Conservation (phyloP, 805 yeast species). For the Myxozyma monticola region DNA sequence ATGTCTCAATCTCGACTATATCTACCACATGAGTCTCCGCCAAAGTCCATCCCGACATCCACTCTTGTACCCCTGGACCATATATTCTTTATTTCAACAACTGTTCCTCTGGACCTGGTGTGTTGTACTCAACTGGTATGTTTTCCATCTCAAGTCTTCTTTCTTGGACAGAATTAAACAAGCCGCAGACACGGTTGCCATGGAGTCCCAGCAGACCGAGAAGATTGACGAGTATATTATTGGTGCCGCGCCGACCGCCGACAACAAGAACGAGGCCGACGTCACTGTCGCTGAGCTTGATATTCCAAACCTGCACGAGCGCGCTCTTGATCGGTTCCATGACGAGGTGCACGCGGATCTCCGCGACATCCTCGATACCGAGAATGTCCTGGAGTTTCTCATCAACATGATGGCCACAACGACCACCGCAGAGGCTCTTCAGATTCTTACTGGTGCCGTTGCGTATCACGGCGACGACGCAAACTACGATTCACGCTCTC, state of each 20-base stretch:
- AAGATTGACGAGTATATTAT: not conserved
- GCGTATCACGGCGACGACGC: constrained; percentile 46
- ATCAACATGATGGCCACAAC: constrained; percentile 44
- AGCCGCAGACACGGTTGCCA: too few species aligned
- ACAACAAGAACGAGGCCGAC: constrained; percentile 17
- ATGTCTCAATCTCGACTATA: too few species aligned
- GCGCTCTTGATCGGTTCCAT: constrained; percentile 16
- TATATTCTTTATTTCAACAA: too few species aligned
- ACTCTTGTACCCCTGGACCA: too few species aligned
- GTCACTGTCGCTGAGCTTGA: constrained; percentile 12
- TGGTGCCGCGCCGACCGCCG: not conserved
- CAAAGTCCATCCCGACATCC: too few species aligned
- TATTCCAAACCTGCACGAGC: constrained; percentile 19
- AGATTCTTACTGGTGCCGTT: constrained; percentile 41
- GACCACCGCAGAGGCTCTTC: constrained; percentile 41
- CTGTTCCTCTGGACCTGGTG: too few species aligned
- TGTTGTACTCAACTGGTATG: too few species aligned
- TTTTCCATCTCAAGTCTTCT: too few species aligned
- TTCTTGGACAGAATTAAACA: too few species aligned
- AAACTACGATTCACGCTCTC: constrained; percentile 45
- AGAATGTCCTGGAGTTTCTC: constrained; percentile 40
- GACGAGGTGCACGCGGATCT: constrained; percentile 13
- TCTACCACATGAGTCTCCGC: too few species aligned
- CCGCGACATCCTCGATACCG: constrained; percentile 13
- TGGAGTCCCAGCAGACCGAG: not conserved